Conservation (phyloP, 139 green algal species). For the Closterium sp. region DNA sequence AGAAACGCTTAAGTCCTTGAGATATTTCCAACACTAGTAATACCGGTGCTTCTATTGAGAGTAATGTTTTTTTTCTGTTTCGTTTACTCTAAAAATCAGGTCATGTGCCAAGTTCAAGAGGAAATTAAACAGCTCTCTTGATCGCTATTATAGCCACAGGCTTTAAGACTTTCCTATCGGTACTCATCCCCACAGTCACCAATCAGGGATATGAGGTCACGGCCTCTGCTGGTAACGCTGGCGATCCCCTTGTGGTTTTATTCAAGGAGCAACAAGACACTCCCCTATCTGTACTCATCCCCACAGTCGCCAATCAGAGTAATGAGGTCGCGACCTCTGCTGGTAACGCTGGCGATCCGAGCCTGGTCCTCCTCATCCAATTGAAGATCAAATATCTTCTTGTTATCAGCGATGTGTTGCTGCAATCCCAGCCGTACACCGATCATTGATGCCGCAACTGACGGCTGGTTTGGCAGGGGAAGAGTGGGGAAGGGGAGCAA, state of each 20-base stretch:
- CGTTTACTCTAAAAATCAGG: no score
- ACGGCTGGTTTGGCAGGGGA: background rate
- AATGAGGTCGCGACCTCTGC: slow-evolving; percentile 19
- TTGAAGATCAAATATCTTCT: slow-evolving; percentile 8
- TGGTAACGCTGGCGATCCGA: slow-evolving; percentile 1
- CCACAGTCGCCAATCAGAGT: slow-evolving; percentile 40
- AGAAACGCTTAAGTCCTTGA: no score
- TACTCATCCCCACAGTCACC: slow-evolving; percentile 44
- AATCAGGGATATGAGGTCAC: slow-evolving; percentile 34
- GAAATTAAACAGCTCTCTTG: no score
- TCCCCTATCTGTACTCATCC: slow-evolving; percentile 23
- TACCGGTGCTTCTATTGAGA: no score
- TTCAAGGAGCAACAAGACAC: no score
- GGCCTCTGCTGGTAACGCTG: slow-evolving; percentile 1
- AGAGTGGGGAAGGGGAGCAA: background rate
- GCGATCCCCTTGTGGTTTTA: no score
- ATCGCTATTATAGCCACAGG: no score
- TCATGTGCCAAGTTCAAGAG: no score
- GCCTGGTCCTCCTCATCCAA: slow-evolving; percentile 37
- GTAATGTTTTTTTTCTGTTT: no score
- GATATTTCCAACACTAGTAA: no score
- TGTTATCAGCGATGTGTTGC: slow-evolving; percentile 30
- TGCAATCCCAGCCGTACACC: slow-evolving; percentile 25
- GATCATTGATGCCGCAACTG: slow-evolving; percentile 35
- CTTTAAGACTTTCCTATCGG: no score